Base-by-base conservation (phyloP, 2,329 filamentous ascomycete genomes). In the Nemania diffusa region DNA sequence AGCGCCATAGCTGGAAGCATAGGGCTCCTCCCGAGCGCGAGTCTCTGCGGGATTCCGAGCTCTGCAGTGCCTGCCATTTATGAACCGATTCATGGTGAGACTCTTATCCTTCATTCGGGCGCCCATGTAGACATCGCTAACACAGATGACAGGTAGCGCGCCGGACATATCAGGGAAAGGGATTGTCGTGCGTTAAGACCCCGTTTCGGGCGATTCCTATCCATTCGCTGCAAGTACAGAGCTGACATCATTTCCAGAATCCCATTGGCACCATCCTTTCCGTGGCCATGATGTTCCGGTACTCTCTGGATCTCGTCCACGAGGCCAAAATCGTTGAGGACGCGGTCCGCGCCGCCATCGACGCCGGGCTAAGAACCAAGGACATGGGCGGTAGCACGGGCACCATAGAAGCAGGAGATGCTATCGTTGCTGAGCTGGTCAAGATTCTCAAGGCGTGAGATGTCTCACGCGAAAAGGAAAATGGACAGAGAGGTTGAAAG, bases 261-360 rank as follows among this genome's bases (percentile, higher is more conserved):
- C 91, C 91, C 0, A 84, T 93, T 37, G 91, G 90, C 0, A 88
- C 90, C 72, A 57, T 83, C 53, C 53, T 93, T 44, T 92, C 90
- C 57, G 80, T 92, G 27, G 89, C 89, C 62, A 91, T 93, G 90
- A 87, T 93, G 84, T 83, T 93, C 70, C 88, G 91, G 75, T 93
- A 93, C 80, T 92, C 90, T 1, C 84, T 92, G 13, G 44, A 57
- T 57, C 53, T 57, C 53, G 53, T 37, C 24, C 57, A 86, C 8
- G 86, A 92, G 71, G 89, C 90, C 44, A 57, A 57, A 57, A 57
- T 57, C 53, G 37, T 57, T 37, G 53, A 57, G 53, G 53, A 57
- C 53, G 53, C 53, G 53, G 53, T 57, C 37, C 53, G 53, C 0
- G 81, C 82, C 60, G 85, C 88, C 34, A 84, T 92, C 64, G 90